phyloP scores from a whole-genome alignment of 805 yeast species.

The Nakazawaea anatomiae region DNA sequence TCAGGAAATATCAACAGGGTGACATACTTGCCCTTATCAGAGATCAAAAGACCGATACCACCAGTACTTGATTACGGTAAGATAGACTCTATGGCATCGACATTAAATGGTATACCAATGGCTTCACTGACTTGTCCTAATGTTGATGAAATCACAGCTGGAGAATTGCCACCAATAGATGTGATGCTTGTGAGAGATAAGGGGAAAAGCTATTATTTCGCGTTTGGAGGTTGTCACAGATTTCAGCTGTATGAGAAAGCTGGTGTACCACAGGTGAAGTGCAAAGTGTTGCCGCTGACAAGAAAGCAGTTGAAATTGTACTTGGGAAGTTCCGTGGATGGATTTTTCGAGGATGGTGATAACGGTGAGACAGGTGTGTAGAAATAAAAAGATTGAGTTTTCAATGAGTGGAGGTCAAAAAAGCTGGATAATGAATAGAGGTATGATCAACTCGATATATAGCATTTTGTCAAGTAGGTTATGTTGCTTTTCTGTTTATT shows the following conservation, averaged over 20 bases:
- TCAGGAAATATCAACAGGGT: slow-evolving; percentile 46
- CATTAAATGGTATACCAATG: slow-evolving; percentile 57
- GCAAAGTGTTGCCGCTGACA: slow-evolving; percentile 73
- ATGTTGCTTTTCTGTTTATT: too few relatives aligned
- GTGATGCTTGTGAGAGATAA: slow-evolving; percentile 61
- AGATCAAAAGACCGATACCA: slow-evolving; percentile 76
- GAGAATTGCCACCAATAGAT: slow-evolving; percentile 80
- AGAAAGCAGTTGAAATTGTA: slow-evolving; percentile 60
- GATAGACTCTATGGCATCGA: slow-evolving; percentile 74
- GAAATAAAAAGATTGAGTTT: too few relatives aligned
- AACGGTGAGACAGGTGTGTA: too few relatives aligned
- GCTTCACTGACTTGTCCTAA: slow-evolving; percentile 52
- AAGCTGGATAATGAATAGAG: too few relatives aligned
- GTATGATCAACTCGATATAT: too few relatives aligned
- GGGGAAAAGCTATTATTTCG: slow-evolving; percentile 63
- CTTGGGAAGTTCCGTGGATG: slow-evolving; percentile 63
- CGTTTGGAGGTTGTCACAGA: slow-evolving; percentile 89
- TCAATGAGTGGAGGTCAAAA: too few relatives aligned
- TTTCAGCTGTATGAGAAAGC: slow-evolving; percentile 77
- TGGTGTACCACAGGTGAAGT: slow-evolving; percentile 48
- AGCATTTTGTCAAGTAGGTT: too few relatives aligned
- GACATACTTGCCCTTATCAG: slow-evolving; percentile 55
- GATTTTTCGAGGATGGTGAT: slow-evolving; percentile 26
- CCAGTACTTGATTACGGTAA: slow-evolving; percentile 75
- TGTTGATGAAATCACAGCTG: slow-evolving; percentile 42